A percentile compares a stretch with the other conserved stretches of the same genome.
Evolutionary conservation across 2,329 filamentous ascomycete genomes (phyloP).

Genomic region (Xylaria arbuscula): DNA sequence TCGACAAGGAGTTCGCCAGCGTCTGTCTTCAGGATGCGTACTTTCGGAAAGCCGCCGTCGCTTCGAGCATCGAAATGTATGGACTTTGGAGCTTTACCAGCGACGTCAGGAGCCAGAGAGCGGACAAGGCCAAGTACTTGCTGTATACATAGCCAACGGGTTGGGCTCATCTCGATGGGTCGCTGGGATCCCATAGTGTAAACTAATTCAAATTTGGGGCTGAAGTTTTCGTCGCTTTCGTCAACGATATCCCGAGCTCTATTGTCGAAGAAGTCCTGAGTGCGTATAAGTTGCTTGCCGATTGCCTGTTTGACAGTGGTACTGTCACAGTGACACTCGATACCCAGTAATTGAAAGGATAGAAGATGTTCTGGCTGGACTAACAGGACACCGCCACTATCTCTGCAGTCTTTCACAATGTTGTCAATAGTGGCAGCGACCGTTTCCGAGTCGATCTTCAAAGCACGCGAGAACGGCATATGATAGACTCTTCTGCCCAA

Average conservation of each 20-base stretch:
- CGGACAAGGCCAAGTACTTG: constrained; percentile 56
- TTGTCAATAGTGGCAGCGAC: constrained; percentile 51
- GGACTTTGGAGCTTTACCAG: constrained; percentile 50
- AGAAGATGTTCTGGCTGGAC: constrained; percentile 73
- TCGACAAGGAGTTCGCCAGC: constrained; percentile 37
- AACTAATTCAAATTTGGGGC: constrained; percentile 68
- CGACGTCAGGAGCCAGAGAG: neutral
- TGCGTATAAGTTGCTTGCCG: constrained; percentile 28
- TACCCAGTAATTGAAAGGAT: constrained; percentile 71
- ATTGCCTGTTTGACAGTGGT: constrained; percentile 37
- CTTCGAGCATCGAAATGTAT: constrained; percentile 56
- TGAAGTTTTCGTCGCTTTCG: constrained; percentile 73
- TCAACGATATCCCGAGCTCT: constrained; percentile 68
- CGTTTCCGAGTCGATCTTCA: constrained; percentile 54
- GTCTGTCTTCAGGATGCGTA: constrained; percentile 58
- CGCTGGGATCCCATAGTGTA: constrained; percentile 69
- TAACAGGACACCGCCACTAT: constrained; percentile 64
- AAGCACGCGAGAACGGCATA: constrained; percentile 65
- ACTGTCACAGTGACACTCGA: constrained; percentile 54
- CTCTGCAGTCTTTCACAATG: constrained; percentile 60
- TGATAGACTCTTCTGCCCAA: constrained; percentile 64
- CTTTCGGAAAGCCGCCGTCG: constrained; percentile 58
- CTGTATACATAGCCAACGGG: constrained; percentile 68
- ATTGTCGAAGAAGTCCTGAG: constrained; percentile 54
- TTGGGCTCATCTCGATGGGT: constrained; percentile 62